Evolutionary conservation across 2,329 filamentous ascomycete species (phyloP).

Genomic region (Colletotrichum lentis): DNA sequence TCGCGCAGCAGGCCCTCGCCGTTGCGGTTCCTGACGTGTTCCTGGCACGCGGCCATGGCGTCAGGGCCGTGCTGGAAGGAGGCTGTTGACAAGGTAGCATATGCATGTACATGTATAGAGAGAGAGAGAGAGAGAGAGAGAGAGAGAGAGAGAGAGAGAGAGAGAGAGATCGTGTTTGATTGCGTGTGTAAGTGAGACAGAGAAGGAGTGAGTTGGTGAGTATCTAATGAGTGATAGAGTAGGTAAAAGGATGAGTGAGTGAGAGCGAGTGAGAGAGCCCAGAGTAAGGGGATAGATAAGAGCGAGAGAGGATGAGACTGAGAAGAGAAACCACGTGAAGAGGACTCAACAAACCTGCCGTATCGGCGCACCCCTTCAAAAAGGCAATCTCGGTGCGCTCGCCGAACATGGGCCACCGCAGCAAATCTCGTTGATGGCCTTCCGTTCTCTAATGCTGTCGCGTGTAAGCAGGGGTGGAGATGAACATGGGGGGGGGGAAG

Average conservation of each 20-base stretch:
- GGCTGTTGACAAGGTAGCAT: conserved; percentile 41
- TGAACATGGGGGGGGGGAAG: background rate
- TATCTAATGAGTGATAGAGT: too few species aligned
- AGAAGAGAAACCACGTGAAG: too few species aligned
- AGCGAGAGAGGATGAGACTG: too few species aligned
- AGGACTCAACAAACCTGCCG: conserved; percentile 46
- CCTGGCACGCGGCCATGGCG: conserved; percentile 62
- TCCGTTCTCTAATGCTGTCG: conserved; percentile 51
- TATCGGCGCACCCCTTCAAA: conserved; percentile 59
- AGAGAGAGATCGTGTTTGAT: fast-evolving
- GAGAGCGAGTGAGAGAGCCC: too few species aligned
- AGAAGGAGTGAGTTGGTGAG: too few species aligned
- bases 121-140: too few species aligned
- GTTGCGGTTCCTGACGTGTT: conserved; percentile 62
- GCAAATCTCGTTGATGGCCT: conserved; percentile 58
- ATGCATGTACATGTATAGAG: too few species aligned
- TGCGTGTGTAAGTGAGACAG: too few species aligned
- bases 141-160: too few species aligned
- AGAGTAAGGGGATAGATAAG: too few species aligned
- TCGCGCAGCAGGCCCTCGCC: conserved; percentile 59
- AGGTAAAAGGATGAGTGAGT: too few species aligned
- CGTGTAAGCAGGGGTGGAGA: conserved; percentile 15
- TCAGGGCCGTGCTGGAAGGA: conserved; percentile 61
- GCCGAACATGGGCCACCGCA: conserved; percentile 63
- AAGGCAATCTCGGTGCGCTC: conserved; percentile 61